Evolutionary conservation across 2,329 filamentous ascomycete genomes (phyloP), one percentile per base, ranked within the genome.

Genomic region (Aureobasidium sp.): DNA sequence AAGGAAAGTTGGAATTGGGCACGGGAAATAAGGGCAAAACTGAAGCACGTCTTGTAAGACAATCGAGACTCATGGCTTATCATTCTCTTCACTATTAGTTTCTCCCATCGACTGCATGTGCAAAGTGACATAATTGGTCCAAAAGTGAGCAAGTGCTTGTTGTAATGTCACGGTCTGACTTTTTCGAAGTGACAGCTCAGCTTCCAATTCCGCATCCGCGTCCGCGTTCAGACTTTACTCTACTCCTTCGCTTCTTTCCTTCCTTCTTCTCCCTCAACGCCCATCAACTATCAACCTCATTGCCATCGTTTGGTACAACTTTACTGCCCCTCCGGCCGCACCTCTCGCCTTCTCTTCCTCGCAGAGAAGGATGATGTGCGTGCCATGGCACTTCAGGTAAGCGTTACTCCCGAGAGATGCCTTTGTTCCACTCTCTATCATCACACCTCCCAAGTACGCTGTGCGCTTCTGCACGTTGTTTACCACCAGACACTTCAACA

Each of bases 241-340:
- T 31, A 29, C 20, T 20, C 7, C 47, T 29, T 50, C 31, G 29
- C 27, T n/a, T 48, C 47, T n/a, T 50, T 9, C 25, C 25, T 51
- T 31, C 15, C 16, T 31, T 50, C 25, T 15, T 20, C 47, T 50
- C 15, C 11, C 1, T 13, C 29, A 51, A n/a, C 18, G 16, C 27
- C n/a, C 18, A 4, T 6, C 48, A 11, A 51, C 18, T 15, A 11
- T 33, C 27, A 31, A 33, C 8, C 27, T 11, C 18, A 31, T n/a
- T 15, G 18, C 27, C 10, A n/a, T 51, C 18, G 18, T 11, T 16
- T 13, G 3, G 11, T n/a, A n/a, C 8, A 15, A 51, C 48, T 31
- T 33, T n/a, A 51, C 48, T 51, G 48, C 48, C 48, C 1, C n/a
- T n/a, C 48, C n/a, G 48, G 48, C 48, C 48, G 48, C 48, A 51